phyloP scores from a whole-genome alignment of 2,329 filamentous ascomycete species.

The Emydomyces testavorans region DNA sequence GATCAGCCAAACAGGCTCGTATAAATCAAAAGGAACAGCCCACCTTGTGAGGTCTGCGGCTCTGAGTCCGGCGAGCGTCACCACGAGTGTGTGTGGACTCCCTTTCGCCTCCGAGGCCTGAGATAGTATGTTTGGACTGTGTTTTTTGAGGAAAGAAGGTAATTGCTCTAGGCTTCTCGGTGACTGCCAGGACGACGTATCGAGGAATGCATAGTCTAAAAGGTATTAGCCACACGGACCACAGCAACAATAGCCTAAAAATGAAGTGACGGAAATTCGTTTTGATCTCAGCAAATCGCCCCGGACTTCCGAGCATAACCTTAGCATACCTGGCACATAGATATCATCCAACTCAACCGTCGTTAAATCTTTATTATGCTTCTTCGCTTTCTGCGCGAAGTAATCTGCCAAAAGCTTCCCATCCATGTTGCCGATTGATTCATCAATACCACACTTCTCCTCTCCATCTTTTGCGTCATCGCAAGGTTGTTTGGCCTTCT shows the following conservation, averaged over 20 bases:
- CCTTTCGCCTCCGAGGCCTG: conserved; percentile 58
- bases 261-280: neutral
- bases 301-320: neutral
- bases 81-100: conserved; percentile 72
- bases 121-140: conserved; percentile 45
- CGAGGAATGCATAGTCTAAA: conserved; percentile 59
- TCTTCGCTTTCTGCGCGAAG: conserved; percentile 63
- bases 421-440: conserved; percentile 71
- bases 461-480: conserved; percentile 35
- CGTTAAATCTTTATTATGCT: conserved; percentile 71
- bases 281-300: neutral
- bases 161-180: conserved; percentile 59
- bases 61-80: conserved; percentile 73
- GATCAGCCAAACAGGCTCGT: conserved; percentile 13
- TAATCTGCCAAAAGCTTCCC: conserved; percentile 73
- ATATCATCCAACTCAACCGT: conserved; percentile 73
- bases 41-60: conserved; percentile 74
- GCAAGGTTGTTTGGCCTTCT: conserved; percentile 20
- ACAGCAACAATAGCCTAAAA: neutral
- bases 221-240: neutral
- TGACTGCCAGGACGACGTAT: conserved; percentile 64
- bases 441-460: conserved; percentile 64
- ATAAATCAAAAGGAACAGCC: conserved; percentile 16
- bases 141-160: conserved; percentile 62
- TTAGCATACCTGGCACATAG: conserved; percentile 57